Evolutionary conservation across 1,139 yeast genomes (phyloP).

Genomic region (Kodamaea alishanica): DNA sequence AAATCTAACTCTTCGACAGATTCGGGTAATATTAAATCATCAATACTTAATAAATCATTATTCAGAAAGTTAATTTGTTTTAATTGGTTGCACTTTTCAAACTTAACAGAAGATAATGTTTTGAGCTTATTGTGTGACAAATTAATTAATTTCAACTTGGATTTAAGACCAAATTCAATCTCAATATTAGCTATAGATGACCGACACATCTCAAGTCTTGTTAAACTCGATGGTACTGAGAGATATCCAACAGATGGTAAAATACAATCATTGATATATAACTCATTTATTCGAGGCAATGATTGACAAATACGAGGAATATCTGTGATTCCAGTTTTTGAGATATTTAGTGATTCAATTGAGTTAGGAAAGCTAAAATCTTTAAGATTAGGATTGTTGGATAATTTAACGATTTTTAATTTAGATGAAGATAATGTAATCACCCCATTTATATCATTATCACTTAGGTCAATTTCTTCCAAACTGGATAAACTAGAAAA

Average conservation of each 20-base stretch:
- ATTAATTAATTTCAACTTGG: slow-evolving; percentile 4
- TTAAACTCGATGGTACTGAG: slow-evolving; percentile 3
- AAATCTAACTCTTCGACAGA: slow-evolving; percentile 5
- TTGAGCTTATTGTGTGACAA: slow-evolving; percentile 8
- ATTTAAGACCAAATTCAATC: slow-evolving; percentile 5
- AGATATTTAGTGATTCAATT: slow-evolving; percentile 2
- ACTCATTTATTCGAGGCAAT: background rate
- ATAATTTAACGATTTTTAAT: slow-evolving; percentile 1
- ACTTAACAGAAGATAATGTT: slow-evolving; percentile 2
- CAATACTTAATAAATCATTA: slow-evolving; percentile 5
- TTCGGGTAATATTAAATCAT: slow-evolving; percentile 3
- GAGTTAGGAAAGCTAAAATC: slow-evolving; percentile 1
- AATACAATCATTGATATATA: slow-evolving; percentile 4
- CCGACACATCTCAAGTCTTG: slow-evolving; percentile 3
- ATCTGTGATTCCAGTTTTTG: slow-evolving; percentile 1
- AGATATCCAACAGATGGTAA: slow-evolving; percentile 1
- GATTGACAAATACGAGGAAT: background rate
- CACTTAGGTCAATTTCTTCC: slow-evolving; percentile 4
- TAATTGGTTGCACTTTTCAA: slow-evolving; percentile 4
- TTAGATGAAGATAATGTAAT: too few species aligned
- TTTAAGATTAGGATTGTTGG: slow-evolving; percentile 2
- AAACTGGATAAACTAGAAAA: slow-evolving; percentile 3
- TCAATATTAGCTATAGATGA: slow-evolving; percentile 3
- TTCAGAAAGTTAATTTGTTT: slow-evolving; percentile 8
- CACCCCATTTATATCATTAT: slow-evolving; percentile 6